These are phyloP conservation scores for Hypoxylon crocopeplum DNA, from an alignment of 495 filamentous ascomycete species.

Conservation along the genomic window DNA sequence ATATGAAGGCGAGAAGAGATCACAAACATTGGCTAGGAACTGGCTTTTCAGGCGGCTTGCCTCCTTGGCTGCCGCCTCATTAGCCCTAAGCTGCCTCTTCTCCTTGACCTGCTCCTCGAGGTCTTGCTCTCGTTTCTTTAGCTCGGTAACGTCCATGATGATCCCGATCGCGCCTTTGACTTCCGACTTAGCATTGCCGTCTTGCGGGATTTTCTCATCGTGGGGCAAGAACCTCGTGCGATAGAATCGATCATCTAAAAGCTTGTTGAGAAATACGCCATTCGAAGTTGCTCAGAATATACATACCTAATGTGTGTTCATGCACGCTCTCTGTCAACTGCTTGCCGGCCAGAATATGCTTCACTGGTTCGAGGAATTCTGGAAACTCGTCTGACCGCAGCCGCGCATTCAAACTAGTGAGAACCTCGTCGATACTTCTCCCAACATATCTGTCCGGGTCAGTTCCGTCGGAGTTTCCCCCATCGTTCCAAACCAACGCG, in stretches of 20 bases:
- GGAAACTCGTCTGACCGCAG: slow-evolving; percentile 47
- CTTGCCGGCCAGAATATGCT: slow-evolving; percentile 62
- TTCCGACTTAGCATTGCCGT: slow-evolving; percentile 49
- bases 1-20: background rate
- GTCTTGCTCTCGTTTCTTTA: slow-evolving; percentile 63
- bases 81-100: slow-evolving; percentile 66
- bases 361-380: slow-evolving; percentile 59
- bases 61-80: slow-evolving; percentile 72
- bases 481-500: slow-evolving; percentile 58
- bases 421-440: slow-evolving; percentile 64
- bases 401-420: slow-evolving; percentile 48
- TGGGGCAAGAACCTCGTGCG: slow-evolving; percentile 69
- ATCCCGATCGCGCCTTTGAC: slow-evolving; percentile 73
- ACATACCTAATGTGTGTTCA: slow-evolving; percentile 56
- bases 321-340: slow-evolving; percentile 53
- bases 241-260: slow-evolving; percentile 62
- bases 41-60: slow-evolving; percentile 72
- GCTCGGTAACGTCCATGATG: slow-evolving; percentile 72
- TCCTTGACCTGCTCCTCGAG: slow-evolving; percentile 65
- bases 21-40: slow-evolving; percentile 65
- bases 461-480: slow-evolving; percentile 26
- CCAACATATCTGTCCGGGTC: slow-evolving; percentile 55
- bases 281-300: background rate
- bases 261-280: slow-evolving; percentile 19
- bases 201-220: slow-evolving; percentile 54